Percentiles rank a stretch among this genome's conserved stretches.
These are phyloP conservation scores for Jamesozyma spencerorum DNA, from an alignment of 805 yeast genomes.

Conservation along the genomic window DNA sequence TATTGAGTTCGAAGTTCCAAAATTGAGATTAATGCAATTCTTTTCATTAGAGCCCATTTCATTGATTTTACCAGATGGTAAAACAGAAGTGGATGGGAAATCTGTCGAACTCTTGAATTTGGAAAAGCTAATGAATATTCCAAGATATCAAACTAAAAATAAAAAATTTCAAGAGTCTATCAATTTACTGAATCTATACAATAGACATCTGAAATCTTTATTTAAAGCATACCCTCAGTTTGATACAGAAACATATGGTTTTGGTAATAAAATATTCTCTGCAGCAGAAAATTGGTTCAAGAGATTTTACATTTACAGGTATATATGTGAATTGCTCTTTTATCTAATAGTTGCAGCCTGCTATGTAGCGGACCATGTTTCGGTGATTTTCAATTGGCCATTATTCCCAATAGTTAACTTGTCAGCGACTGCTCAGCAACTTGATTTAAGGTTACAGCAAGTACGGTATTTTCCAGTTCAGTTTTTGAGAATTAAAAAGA, in stretches of 20 bases:
- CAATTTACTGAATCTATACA: constrained; percentile 18
- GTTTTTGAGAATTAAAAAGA: constrained; percentile 43
- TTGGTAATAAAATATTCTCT: not conserved
- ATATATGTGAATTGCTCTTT: constrained; percentile 1
- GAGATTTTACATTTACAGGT: not conserved
- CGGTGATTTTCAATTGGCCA: constrained; percentile 12
- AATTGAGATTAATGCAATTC: constrained; percentile 61
- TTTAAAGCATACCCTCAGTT: constrained; percentile 9
- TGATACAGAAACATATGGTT: not conserved
- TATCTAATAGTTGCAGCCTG: constrained; percentile 8
- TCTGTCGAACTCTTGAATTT: constrained; percentile 16
- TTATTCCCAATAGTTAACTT: constrained; percentile 16
- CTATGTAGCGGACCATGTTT: constrained; percentile 13
- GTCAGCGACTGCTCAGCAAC: constrained; percentile 65
- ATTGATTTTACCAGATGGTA: constrained; percentile 41
- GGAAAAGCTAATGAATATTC: constrained; percentile 8
- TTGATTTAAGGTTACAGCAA: constrained; percentile 70
- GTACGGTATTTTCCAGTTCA: constrained; percentile 73
- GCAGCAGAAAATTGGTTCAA: constrained; percentile 1
- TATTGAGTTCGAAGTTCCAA: constrained; percentile 63
- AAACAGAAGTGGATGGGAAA: constrained; percentile 16
- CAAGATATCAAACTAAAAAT: constrained; percentile 10
- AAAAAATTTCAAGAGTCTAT: constrained; percentile 11
- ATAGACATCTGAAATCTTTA: constrained; percentile 15
- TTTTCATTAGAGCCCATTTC: constrained; percentile 66